phyloP scores from a whole-genome alignment of 176 grass and related monocot species.

The Lolium multiflorum region DNA sequence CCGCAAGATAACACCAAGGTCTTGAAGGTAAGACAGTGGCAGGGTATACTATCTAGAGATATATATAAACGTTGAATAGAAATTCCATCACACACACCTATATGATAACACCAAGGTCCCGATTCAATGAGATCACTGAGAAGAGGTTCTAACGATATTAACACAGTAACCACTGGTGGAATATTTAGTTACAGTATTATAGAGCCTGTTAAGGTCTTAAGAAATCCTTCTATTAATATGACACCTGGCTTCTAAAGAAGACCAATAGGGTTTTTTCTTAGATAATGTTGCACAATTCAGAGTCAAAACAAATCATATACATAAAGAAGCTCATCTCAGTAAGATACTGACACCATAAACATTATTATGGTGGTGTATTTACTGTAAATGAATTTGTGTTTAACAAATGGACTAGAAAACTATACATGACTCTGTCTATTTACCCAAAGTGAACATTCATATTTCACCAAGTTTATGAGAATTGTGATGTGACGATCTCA shows the following conservation, averaged over 20 bases:
- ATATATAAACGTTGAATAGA: slow-evolving; percentile 21
- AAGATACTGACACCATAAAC: slow-evolving; percentile 23
- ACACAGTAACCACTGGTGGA: not conserved
- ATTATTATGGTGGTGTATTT: slow-evolving; percentile 12
- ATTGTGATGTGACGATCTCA: not conserved
- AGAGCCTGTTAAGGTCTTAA: not conserved
- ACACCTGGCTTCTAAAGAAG: not conserved
- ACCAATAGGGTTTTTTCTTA: not conserved
- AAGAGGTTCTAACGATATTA: slow-evolving; percentile 11
- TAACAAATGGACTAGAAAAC: not conserved
- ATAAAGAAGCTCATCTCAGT: slow-evolving; percentile 28
- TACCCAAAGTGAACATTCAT: not conserved
- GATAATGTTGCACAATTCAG: not conserved
- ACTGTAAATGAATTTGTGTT: not conserved
- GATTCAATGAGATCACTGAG: slow-evolving; percentile 11
- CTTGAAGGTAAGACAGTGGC: slow-evolving; percentile 1
- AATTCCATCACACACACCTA: slow-evolving; percentile 12
- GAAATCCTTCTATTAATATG: not conserved
- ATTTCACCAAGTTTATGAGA: slow-evolving; percentile 9
- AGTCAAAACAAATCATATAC: not conserved
- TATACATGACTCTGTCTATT: slow-evolving; percentile 6
- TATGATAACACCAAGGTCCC: slow-evolving; percentile 20
- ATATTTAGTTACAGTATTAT: slow-evolving; percentile 15
- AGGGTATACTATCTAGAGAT: slow-evolving; percentile 22
- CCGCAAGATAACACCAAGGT: slow-evolving; percentile 9